A percentile compares a stretch with the other conserved stretches of the same genome.
Evolutionary conservation across 257 asterid genomes (phyloP).

Genomic region (Knoxia roxburghii): DNA sequence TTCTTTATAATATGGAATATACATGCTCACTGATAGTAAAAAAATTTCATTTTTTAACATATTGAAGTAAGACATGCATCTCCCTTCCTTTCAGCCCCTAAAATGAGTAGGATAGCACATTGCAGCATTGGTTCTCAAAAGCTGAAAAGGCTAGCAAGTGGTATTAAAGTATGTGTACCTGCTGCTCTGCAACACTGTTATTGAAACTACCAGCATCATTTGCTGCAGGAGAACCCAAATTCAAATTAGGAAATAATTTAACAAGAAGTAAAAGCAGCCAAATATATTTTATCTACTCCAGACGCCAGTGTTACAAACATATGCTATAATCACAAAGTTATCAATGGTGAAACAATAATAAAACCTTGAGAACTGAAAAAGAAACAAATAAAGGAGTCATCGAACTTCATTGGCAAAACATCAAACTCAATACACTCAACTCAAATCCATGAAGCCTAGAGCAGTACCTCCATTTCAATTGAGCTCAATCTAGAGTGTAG

Average conservation of each 20-base stretch:
- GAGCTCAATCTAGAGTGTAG: conserved; percentile 1
- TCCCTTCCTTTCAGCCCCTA: background rate
- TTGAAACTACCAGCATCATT: conserved; percentile 95
- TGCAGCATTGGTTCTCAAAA: background rate
- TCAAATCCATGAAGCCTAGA: conserved; percentile 8
- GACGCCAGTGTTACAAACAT: background rate
- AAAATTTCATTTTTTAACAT: background rate
- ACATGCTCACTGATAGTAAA: background rate
- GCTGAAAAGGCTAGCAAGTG: conserved; percentile 8
- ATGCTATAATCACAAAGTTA: background rate
- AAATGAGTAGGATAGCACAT: background rate
- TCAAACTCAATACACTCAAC: background rate
- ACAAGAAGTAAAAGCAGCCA: background rate
- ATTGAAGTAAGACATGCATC: background rate
- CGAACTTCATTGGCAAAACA: background rate
- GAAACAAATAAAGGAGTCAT: background rate
- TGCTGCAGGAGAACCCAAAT: conserved; percentile 45
- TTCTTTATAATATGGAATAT: background rate
- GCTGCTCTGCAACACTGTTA: conserved; percentile 93
- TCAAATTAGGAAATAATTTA: background rate
- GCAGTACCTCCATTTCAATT: background rate
- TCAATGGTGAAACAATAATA: background rate
- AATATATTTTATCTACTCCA: background rate
- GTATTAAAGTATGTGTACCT: conserved; percentile 46
- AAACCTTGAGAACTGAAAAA: background rate